phyloP scores from a whole-genome alignment of 75 land plant genomes.

The Picea sitchensis region DNA sequence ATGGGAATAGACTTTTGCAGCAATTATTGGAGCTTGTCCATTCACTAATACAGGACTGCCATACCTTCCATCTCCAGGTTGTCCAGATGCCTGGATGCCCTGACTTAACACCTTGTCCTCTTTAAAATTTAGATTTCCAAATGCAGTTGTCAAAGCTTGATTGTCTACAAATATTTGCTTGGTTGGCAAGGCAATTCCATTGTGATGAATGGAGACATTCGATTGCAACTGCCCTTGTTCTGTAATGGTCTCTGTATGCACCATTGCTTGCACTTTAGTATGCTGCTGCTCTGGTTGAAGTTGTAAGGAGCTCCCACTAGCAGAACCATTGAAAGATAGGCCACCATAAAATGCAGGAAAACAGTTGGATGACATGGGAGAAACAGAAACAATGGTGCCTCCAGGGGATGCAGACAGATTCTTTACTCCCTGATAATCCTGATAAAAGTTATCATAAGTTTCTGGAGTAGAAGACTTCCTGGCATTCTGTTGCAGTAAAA shows the following conservation, averaged over 20 bases:
- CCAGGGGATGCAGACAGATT: neutral
- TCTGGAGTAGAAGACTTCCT: constrained; percentile 10
- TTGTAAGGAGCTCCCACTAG: constrained; percentile 3
- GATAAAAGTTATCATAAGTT: constrained; percentile 8
- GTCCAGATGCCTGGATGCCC: constrained; percentile 3
- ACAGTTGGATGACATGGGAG: neutral
- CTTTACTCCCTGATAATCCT: constrained; percentile 10
- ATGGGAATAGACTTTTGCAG: constrained; percentile 10
- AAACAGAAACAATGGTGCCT: constrained; percentile 3
- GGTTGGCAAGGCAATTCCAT: constrained; percentile 1
- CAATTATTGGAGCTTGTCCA: constrained; percentile 1
- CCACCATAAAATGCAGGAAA: constrained; percentile 15
- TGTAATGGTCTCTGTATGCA: neutral
- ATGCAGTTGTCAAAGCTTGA: constrained; percentile 32
- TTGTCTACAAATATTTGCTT: constrained; percentile 11
- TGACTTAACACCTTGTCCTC: constrained; percentile 1
- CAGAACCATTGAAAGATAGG: constrained; percentile 6
- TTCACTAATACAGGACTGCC: constrained; percentile 3
- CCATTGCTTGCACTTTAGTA: neutral
- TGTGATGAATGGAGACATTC: neutral
- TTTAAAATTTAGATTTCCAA: constrained; percentile 22
- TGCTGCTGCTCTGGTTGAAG: constrained; percentile 4
- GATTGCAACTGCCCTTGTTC: constrained; percentile 8
- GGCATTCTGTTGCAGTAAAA: neutral
- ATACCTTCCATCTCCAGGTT: constrained; percentile 5